These are phyloP conservation scores for Scedosporium boydii DNA, from an alignment of 2,329 filamentous ascomycete species.

Conservation along the genomic window DNA sequence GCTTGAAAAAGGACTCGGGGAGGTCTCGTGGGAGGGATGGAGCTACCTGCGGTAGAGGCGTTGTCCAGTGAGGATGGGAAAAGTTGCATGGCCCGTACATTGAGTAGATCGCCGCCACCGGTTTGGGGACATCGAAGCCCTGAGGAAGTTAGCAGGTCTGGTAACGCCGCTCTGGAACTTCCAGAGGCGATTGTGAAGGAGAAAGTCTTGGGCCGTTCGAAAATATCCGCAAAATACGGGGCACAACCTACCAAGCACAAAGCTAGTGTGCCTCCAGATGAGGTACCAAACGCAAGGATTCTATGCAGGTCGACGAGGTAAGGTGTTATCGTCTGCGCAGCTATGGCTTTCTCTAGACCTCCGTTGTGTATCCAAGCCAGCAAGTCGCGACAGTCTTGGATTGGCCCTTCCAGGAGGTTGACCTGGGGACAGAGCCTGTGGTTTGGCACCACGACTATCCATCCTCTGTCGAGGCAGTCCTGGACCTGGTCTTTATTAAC, in stretches of 20 bases:
- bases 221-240: background rate
- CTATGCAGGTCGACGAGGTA: constrained; percentile 18
- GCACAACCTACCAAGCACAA: constrained; percentile 21
- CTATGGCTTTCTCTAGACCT: constrained; percentile 15
- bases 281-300: constrained; percentile 26
- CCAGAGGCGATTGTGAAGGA: background rate
- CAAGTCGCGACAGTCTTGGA: constrained; percentile 23
- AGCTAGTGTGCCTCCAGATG: constrained; percentile 24
- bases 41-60: constrained; percentile 20
- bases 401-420: constrained; percentile 20
- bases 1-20: constrained; percentile 19
- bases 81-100: constrained; percentile 33
- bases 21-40: constrained; percentile 15
- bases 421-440: constrained; percentile 20
- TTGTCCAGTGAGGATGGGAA: constrained; percentile 24
- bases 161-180: background rate
- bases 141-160: constrained; percentile 9
- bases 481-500: constrained; percentile 26
- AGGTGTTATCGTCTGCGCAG: background rate
- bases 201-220: background rate
- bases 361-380: constrained; percentile 24
- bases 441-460: constrained; percentile 26
- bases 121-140: constrained; percentile 26
- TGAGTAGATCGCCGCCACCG: constrained; percentile 26
- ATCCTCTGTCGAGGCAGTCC: constrained; percentile 25